Conservation (phyloP, 1,284 basidiomycete species). For the Apiotrichum porosum region DNA sequence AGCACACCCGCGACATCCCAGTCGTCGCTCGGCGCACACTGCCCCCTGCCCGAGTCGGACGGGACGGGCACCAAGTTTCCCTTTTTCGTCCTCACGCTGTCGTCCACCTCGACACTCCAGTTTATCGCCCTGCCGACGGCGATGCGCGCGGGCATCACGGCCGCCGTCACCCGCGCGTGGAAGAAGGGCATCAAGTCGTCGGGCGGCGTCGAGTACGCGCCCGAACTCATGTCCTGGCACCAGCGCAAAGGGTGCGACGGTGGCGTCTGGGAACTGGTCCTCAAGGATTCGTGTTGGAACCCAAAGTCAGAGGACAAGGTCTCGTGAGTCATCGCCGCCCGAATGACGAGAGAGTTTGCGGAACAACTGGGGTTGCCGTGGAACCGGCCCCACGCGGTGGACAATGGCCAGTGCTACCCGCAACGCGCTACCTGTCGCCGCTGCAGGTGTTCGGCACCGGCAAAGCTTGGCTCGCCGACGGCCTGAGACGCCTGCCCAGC, state of each 20-base stretch:
- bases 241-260: conserved; percentile 42
- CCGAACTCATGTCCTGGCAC: conserved; percentile 39
- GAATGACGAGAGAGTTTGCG: no score
- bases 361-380: no score
- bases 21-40: conserved; percentile 29
- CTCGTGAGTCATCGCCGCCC: no score
- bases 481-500: no score
- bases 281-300: conserved; percentile 41
- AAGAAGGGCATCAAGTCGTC: conserved; percentile 29
- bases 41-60: conserved; percentile 30
- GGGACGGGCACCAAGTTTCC: conserved; percentile 22
- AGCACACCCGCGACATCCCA: conserved; percentile 27
- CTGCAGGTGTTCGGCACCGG: no score
- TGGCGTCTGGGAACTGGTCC: conserved; percentile 42
- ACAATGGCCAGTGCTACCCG: no score
- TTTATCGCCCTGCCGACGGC: conserved; percentile 39
- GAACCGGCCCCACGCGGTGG: no score
- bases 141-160: conserved; percentile 31
- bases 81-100: conserved; percentile 42
- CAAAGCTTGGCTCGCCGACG: no score
- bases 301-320: conserved; percentile 40
- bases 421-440: no score
- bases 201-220: conserved; percentile 35
- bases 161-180: conserved; percentile 36
- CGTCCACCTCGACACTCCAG: conserved; percentile 32